Percentiles rank a stretch among this genome's conserved stretches.
phyloP scores from a whole-genome alignment of 768 basidiomycete species.

The Gymnopilus dilepis region DNA sequence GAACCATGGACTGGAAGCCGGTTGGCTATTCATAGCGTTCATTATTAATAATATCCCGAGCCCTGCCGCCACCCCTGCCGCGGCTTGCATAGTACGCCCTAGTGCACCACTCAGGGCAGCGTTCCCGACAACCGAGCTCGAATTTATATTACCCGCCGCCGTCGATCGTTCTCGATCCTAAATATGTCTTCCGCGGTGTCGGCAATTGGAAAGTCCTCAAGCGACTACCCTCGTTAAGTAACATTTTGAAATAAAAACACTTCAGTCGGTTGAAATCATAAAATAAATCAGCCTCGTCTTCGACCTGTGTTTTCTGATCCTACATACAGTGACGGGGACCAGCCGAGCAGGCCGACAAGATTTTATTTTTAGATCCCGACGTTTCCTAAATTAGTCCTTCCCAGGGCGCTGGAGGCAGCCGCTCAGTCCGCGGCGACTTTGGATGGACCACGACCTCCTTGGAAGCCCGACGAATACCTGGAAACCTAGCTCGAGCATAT shows the following conservation, averaged over 20 bases:
- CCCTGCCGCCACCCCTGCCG: background rate
- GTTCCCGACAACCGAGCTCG: background rate
- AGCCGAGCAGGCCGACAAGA: background rate
- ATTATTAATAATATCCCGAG: background rate
- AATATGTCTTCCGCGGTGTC: background rate
- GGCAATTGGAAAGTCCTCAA: too few species aligned
- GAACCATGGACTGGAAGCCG: background rate
- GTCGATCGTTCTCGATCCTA: background rate
- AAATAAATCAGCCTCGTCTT: background rate
- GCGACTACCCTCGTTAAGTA: too few species aligned
- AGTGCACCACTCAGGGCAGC: background rate
- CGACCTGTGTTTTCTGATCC: background rate
- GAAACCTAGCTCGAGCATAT: too few species aligned
- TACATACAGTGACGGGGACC: background rate
- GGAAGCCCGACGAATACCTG: too few species aligned
- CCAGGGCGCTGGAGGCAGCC: background rate
- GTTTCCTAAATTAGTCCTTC: background rate
- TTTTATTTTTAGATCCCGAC: slow-evolving; percentile 3
- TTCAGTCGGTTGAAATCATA: background rate
- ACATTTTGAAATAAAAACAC: too few species aligned
- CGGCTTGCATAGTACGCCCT: background rate
- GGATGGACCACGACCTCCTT: too few species aligned
- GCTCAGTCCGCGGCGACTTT: background rate
- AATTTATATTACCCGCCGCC: background rate
- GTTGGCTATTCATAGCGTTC: slow-evolving; percentile 1